These are phyloP conservation scores for Dianthus caryophyllus DNA, from an alignment of 148 eudicot species.

Conservation along the genomic window DNA sequence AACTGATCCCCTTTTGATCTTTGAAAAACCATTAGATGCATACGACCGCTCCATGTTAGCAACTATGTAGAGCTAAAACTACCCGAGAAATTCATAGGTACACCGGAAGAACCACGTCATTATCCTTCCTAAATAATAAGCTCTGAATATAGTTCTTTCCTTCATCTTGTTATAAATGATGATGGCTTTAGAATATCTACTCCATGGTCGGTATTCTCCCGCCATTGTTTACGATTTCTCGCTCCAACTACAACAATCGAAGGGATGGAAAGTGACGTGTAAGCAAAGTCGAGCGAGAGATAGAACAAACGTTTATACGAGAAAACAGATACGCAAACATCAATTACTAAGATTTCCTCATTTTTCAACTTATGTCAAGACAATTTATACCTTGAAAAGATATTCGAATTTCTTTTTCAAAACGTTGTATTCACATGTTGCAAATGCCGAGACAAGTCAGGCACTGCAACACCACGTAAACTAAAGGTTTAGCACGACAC, in stretches of 20 bases:
- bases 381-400: slow-evolving; percentile 10
- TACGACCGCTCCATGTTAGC: background rate
- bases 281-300: too few relatives aligned
- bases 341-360: too few relatives aligned
- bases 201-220: slow-evolving; percentile 29
- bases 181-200: background rate
- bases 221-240: slow-evolving; percentile 34
- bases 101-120: too few relatives aligned
- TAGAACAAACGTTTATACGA: too few relatives aligned
- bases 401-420: slow-evolving; percentile 28
- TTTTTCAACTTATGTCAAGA: too few relatives aligned
- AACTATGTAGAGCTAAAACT: background rate
- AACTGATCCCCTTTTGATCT: too few relatives aligned
- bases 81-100: too few relatives aligned
- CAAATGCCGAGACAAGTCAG: slow-evolving; percentile 28
- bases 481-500: too few relatives aligned
- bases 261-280: background rate
- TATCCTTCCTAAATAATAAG: too few relatives aligned
- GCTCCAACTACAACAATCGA: slow-evolving; percentile 34
- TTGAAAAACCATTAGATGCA: background rate
- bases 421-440: slow-evolving; percentile 29
- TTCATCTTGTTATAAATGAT: background rate
- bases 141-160: background rate
- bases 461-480: slow-evolving; percentile 31
- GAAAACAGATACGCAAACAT: too few relatives aligned